phyloP scores from a whole-genome alignment of 2,329 filamentous ascomycete genomes.

The Macrophomina phaseolina region DNA sequence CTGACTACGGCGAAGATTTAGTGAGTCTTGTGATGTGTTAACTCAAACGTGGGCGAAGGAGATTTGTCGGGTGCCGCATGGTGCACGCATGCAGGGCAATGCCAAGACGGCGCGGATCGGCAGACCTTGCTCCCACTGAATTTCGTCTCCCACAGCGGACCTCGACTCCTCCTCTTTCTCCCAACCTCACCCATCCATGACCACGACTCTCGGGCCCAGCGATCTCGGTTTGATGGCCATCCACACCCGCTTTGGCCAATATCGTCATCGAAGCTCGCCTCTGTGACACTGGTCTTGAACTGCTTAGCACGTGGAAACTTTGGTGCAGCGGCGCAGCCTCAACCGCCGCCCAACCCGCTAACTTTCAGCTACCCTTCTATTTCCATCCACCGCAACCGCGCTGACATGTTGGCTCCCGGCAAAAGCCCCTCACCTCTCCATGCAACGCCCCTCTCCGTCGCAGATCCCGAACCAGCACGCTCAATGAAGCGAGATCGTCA shows the following conservation, averaged over 20 bases:
- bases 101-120: background rate
- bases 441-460: slow-evolving; percentile 4
- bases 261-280: background rate
- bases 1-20: too few species aligned
- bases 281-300: background rate
- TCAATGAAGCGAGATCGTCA: slow-evolving; percentile 21
- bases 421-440: slow-evolving; percentile 1
- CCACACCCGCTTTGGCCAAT: background rate
- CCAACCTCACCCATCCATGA: background rate
- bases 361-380: background rate
- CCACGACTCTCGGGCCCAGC: background rate
- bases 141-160: background rate
- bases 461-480: slow-evolving; percentile 14
- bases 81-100: background rate
- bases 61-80: too few species aligned
- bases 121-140: background rate
- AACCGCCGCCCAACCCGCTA: background rate
- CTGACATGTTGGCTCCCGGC: slow-evolving; percentile 3
- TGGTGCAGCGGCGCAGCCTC: slow-evolving; percentile 1
- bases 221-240: background rate
- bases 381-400: background rate
- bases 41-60: too few species aligned
- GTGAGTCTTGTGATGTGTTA: too few species aligned
- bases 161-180: background rate
- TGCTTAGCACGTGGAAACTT: background rate